Conservation (phyloP, 805 yeast genomes). For the Saccharomycopsis fermentans region DNA sequence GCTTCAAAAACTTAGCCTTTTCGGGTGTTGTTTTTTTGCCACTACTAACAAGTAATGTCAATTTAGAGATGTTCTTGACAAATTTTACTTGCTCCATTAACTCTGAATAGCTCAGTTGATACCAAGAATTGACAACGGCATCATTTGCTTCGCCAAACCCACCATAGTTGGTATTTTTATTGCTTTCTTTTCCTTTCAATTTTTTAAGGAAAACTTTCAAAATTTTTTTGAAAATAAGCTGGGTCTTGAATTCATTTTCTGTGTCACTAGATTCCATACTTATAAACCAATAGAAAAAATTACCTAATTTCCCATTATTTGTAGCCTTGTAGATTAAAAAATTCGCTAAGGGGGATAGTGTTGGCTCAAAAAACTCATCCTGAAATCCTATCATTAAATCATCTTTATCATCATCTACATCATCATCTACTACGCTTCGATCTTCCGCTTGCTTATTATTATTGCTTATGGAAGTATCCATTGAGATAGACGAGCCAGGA, state of each 20-base stretch:
- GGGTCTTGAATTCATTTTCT: conserved; percentile 24
- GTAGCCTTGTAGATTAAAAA: conserved; percentile 68
- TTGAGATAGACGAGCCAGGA: background rate
- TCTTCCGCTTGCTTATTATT: background rate
- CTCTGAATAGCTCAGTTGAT: conserved; percentile 19
- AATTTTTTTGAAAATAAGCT: conserved; percentile 33
- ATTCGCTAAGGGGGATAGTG: conserved; percentile 53
- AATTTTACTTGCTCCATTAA: conserved; percentile 50
- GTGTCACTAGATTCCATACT: conserved; percentile 78
- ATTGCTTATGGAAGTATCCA: background rate
- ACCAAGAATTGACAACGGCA: conserved; percentile 15
- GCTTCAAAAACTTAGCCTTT: conserved; percentile 58
- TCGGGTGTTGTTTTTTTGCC: conserved; percentile 66
- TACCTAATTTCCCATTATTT: conserved; percentile 58
- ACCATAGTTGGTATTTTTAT: background rate
- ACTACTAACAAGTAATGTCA: conserved; percentile 54
- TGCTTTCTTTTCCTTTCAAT: conserved; percentile 7
- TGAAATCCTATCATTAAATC: background rate
- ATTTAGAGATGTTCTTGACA: conserved; percentile 50
- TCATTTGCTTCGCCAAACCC: background rate
- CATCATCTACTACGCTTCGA: background rate
- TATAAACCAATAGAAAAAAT: conserved; percentile 84
- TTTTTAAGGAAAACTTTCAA: conserved; percentile 34
- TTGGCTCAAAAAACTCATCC: background rate
- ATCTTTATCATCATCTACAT: background rate